phyloP scores from a whole-genome alignment of 2,329 filamentous ascomycete genomes.

The Epichloe scottii region DNA sequence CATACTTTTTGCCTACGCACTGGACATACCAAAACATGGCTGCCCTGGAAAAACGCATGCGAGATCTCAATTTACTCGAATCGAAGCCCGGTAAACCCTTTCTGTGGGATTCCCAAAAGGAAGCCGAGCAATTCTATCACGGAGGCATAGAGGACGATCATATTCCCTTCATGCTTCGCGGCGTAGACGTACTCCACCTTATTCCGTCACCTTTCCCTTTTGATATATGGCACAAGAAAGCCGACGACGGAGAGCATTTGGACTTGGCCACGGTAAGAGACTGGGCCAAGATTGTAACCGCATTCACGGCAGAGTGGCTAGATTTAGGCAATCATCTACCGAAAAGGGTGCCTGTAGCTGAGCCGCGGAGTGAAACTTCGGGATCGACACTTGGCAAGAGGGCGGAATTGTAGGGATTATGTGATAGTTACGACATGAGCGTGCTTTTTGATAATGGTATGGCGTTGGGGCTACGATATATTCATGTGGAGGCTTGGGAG shows the following conservation, averaged over 20 bases:
- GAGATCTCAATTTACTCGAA: constrained; percentile 53
- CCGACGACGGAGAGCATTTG: constrained; percentile 74
- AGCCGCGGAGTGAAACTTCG: constrained; percentile 15
- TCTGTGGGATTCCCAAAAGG: constrained; percentile 50
- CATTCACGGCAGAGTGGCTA: constrained; percentile 86
- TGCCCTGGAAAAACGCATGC: constrained; percentile 59
- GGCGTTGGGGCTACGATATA: not conserved
- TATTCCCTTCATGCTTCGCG: constrained; percentile 74
- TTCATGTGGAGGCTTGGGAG: no score
- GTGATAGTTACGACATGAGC: not conserved
- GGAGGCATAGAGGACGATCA: constrained; percentile 72
- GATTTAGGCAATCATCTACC: constrained; percentile 44
- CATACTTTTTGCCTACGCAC: constrained; percentile 81
- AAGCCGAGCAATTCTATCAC: constrained; percentile 29
- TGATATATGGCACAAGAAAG: constrained; percentile 70
- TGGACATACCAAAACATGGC: constrained; percentile 82
- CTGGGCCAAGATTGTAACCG: constrained; percentile 75
- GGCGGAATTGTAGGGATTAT: constrained; percentile 17
- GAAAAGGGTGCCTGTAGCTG: constrained; percentile 12
- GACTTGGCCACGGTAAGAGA: constrained; percentile 71
- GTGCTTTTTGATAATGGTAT: not conserved
- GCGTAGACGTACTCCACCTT: constrained; percentile 79
- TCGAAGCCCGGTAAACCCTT: constrained; percentile 43
- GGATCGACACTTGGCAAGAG: constrained; percentile 15
- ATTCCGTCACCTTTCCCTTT: constrained; percentile 72